Conservation (phyloP, 2,329 filamentous ascomycete species). For the Trichoderma oligosporum region DNA sequence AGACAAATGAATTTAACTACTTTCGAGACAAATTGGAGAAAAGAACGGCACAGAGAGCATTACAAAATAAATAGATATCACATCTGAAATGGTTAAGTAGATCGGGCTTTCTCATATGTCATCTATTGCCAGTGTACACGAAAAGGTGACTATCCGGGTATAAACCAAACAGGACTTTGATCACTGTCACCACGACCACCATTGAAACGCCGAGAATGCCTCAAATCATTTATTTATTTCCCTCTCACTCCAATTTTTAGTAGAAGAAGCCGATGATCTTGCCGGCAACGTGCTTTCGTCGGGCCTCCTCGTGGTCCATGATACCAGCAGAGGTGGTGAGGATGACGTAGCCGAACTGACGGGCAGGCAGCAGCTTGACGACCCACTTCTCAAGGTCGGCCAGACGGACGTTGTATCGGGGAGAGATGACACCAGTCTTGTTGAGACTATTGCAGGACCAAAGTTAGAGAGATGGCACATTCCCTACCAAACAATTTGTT, state of each 20-base stretch:
- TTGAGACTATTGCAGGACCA: slow-evolving; percentile 58
- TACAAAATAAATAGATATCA: neutral
- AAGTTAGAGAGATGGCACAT: neutral
- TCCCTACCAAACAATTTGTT: neutral
- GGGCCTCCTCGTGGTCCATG: slow-evolving; percentile 99
- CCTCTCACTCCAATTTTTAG: slow-evolving; percentile 49
- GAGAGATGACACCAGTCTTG: slow-evolving; percentile 99
- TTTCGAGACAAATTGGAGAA: neutral
- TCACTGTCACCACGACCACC: slow-evolving; percentile 36
- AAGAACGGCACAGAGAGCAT: neutral
- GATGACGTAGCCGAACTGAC: slow-evolving; percentile 99
- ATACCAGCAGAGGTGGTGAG: slow-evolving; percentile 98
- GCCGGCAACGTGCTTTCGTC: slow-evolving; percentile 97
- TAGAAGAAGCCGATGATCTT: slow-evolving; percentile 99
- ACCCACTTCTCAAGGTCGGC: slow-evolving; percentile 99
- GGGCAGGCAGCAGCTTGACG: slow-evolving; percentile 95
- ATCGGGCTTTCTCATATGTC: slow-evolving; percentile 22
- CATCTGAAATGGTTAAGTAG: neutral
- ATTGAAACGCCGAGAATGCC: slow-evolving; percentile 38
- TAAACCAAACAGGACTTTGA: slow-evolving; percentile 34
- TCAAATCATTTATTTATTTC: slow-evolving; percentile 25
- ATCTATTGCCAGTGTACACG: slow-evolving; percentile 34
- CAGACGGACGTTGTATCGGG: slow-evolving; percentile 99
- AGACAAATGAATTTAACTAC: no score
- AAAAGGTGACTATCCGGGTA: slow-evolving; percentile 31